Percentiles rank a stretch among this genome's conserved stretches.
Conservation (phyloP, 2,329 filamentous ascomycete genomes). For the Aspergillus luchuensis region DNA sequence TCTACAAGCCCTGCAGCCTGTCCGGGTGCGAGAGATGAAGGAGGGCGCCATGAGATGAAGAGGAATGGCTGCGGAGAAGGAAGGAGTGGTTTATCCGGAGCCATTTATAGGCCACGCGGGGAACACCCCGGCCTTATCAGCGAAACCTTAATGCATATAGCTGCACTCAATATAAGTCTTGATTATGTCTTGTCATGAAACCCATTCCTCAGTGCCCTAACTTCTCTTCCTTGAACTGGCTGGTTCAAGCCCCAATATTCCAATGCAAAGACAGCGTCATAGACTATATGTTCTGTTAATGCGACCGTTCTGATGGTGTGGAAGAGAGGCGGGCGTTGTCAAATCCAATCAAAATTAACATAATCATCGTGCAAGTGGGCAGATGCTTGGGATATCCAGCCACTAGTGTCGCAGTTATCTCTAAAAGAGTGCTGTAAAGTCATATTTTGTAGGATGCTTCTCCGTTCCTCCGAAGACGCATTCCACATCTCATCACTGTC, state of each 20-base stretch:
- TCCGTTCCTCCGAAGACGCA: neutral
- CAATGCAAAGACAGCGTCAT: no score
- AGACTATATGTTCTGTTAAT: no score
- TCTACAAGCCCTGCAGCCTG: slow-evolving; percentile 27
- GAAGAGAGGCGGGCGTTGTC: neutral
- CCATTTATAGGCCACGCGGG: neutral
- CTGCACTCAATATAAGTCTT: no score
- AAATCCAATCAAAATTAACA: slow-evolving; percentile 21
- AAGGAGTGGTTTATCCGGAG: neutral
- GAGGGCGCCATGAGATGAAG: neutral
- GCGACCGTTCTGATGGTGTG: no score
- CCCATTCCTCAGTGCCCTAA: no score
- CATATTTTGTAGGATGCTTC: neutral
- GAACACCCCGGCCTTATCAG: neutral
- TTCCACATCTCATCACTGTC: slow-evolving; percentile 26
- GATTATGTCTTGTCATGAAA: no score
- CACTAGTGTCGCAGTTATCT: slow-evolving; percentile 19
- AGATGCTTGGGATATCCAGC: slow-evolving; percentile 22
- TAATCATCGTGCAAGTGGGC: slow-evolving; percentile 8
- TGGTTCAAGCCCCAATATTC: no score
- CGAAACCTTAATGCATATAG: neutral
- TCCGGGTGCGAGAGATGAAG: slow-evolving; percentile 22
- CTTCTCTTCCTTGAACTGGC: no score
- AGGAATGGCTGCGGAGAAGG: neutral
- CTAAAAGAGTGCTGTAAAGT: neutral